Base-by-base conservation (phyloP, 2,329 filamentous ascomycete species). In the Westerdykella ornata region DNA sequence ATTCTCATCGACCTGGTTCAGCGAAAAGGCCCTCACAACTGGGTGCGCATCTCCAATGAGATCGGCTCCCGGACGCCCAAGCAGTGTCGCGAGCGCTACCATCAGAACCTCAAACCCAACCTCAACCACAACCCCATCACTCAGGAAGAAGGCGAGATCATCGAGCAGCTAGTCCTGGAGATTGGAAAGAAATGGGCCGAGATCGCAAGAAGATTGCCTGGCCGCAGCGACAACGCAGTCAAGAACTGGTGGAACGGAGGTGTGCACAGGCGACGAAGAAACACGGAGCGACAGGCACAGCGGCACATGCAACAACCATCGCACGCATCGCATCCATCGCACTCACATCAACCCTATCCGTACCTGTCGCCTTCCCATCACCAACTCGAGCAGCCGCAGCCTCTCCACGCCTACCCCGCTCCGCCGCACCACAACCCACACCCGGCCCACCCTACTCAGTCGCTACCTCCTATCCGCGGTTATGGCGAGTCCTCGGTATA, bases 231-330 rank as follows among this genome's bases (percentile, higher is more conserved):
- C 71, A 96, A 96, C 59, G 85, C 87, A 19, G 87, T 96, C 49
- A 96, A 96, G 78, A 96, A 96, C 67, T 96, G 88, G 88, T 95
- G 86, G 86, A 95, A 95, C 62, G 88, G 89, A 37, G 86, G 84
- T 62, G 85, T 89, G 76, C 95, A 95, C 70, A 80, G 88, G 57
- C 76, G 84, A 57, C 68, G 70, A 57, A 67, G 71, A 46, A 65
- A 63, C 39, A 59, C 59, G 22, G 61, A 65, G n/a, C 59, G 56
- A 41, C 52, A 43, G 26, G 59, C 60, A 7, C 54, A 55, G 20
- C 43, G 59, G 18, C 57, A 56, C 33, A 53, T 56, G 42, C 54
- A 62, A 32, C 54, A 62, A 32, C 46, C 66, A 41, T 52, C 63
- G 49, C 59, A 65, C 22, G 4, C 22, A 8, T 26, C 22, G 4